Base-by-base conservation (phyloP, 1,284 basidiomycete species). In the Uromyces viciae-fabae region DNA sequence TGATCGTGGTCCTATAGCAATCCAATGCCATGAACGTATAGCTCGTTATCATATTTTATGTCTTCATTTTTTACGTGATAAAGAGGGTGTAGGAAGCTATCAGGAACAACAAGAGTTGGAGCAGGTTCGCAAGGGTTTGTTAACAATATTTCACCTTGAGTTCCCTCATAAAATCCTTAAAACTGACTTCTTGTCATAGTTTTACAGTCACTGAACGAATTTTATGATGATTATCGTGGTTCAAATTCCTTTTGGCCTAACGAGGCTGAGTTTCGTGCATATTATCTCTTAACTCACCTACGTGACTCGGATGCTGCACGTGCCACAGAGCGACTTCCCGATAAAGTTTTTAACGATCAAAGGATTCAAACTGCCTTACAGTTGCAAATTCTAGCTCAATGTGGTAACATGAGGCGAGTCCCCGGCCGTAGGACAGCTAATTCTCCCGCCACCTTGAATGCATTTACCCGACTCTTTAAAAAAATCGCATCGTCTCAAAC, bases 211-310 rank as follows among this genome's bases (percentile, higher is more conserved):
- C 88, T 98, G 69, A 94, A 94, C 85, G 94, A 98, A 85, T 95
- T 94, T 84, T 97, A 98, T 85, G 92, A 94, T 83, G 95, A 98
- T 83, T 84, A 86, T 82, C 90, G 93, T 79, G 78, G 71, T 38
- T 81, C 78, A 28, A 66, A 74, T 52, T 49, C 42, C 42, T 64
- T 81, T 17, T 74, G 78, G 42, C 58, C 71, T 8, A 88, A 91
- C 19, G 95, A 98, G 85, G 90, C 97, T 68, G 96, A 99, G 86
- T 97, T 99, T 90, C 91, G 94, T 28, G 92, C 97, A 0, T 98
- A 98, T 87, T 93, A 96, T 85, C 90, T 95, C 49, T 90, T 98
- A 49, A 92, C 94, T 54, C 94, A 97, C 84, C 92, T 97, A 56
- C 91, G 94, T 52, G 93, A 95, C 90, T 87, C 91, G 84, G 87